These are phyloP conservation scores for Saposhnikovia divaricata DNA, from an alignment of 129 eudicot genomes.

Conservation along the genomic window DNA sequence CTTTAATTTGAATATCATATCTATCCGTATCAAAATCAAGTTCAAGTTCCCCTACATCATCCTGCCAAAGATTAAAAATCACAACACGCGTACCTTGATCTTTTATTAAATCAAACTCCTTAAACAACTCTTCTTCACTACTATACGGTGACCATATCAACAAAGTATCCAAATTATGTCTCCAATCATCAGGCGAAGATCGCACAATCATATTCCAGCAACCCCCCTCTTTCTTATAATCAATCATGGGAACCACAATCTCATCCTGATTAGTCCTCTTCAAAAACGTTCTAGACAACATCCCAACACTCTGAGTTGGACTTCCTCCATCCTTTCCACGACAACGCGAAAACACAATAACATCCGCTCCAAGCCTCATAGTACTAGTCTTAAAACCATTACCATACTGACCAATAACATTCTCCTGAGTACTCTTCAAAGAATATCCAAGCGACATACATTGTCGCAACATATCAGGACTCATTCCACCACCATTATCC, in stretches of 20 bases:
- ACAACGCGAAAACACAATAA: conserved; percentile 62
- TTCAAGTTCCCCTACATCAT: conserved; percentile 64
- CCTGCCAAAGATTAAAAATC: conserved; percentile 88
- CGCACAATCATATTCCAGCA: conserved; percentile 40
- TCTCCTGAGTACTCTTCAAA: conserved; percentile 51
- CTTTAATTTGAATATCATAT: conserved; percentile 71
- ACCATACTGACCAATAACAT: conserved; percentile 81
- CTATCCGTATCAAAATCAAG: conserved; percentile 71
- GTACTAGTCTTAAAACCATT: conserved; percentile 84
- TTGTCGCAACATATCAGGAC: conserved; percentile 49
- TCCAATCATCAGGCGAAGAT: conserved; percentile 55
- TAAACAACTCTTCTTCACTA: conserved; percentile 46
- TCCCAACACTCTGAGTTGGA: conserved; percentile 71
- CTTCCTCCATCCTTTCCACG: conserved; percentile 38
- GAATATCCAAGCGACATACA: conserved; percentile 90
- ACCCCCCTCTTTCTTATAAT: conserved; percentile 47
- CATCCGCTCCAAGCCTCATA: conserved; percentile 89
- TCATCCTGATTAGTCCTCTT: conserved; percentile 63
- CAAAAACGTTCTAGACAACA: conserved; percentile 79
- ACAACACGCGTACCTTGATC: conserved; percentile 71
- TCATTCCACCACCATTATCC: conserved; percentile 90
- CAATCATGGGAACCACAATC: conserved; percentile 82
- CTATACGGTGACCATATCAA: conserved; percentile 69
- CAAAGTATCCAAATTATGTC: conserved; percentile 45
- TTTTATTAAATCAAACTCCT: conserved; percentile 55